A percentile compares a stretch with the other conserved stretches of the same genome.
phyloP scores from a whole-genome alignment of 2,329 filamentous ascomycete species.

The Trichoderma lentiforme region DNA sequence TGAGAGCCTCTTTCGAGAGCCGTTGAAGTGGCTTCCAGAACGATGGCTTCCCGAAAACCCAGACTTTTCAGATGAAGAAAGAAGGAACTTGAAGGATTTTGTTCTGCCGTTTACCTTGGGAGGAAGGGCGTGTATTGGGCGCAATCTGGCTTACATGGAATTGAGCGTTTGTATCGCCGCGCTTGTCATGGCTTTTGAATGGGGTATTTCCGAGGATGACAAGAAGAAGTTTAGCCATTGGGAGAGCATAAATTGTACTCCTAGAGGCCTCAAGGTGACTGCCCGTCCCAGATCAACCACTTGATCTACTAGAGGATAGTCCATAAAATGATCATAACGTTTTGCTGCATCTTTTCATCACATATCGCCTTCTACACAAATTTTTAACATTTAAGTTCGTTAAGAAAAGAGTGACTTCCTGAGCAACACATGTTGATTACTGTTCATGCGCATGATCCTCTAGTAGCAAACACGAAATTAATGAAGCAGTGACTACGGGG shows the following conservation, averaged over 20 bases:
- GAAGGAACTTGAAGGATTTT: neutral
- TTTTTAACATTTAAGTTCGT: neutral
- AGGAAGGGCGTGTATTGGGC: neutral
- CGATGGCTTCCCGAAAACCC: neutral
- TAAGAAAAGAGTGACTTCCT: neutral
- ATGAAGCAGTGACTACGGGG: neutral
- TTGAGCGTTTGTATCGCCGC: neutral
- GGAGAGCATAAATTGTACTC: neutral
- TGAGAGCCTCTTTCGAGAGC: neutral
- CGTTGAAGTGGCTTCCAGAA: neutral
- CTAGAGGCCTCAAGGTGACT: neutral
- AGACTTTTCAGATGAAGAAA: neutral
- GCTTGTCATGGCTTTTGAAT: neutral
- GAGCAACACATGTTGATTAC: neutral
- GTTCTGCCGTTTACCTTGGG: neutral
- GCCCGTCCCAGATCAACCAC: neutral
- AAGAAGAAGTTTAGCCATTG: neutral
- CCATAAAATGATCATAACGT: neutral
- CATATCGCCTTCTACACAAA: neutral
- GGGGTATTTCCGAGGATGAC: neutral
- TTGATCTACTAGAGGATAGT: neutral
- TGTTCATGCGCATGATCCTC: neutral
- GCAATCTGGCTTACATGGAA: neutral
- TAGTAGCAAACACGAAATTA: neutral
- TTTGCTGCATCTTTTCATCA: neutral